Evolutionary conservation across 371 early-diverging fungal species (phyloP), one percentile per base, ranked within the genome.

Genomic region (Rhizopus arrhizus): DNA sequence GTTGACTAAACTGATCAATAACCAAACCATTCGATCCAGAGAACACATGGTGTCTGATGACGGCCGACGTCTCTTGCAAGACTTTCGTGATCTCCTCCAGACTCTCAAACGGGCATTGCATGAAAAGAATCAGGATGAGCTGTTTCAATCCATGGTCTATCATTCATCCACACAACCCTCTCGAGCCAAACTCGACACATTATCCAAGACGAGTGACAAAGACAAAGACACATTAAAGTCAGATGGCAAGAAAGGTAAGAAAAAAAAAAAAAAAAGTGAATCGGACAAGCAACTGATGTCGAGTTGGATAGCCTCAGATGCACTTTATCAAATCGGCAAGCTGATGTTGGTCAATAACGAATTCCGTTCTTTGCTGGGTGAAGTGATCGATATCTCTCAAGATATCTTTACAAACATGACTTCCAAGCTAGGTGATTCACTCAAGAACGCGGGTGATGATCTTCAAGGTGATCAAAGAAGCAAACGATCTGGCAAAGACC

Each of bases 131-230:
- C 65, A 63, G 45, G 82, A 86, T 38, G 86, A 86, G 52, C 61
- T 82, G 15, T 80, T 86, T 50, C 89, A 88, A 54, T 74, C 80
- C 34, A 79, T 86, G 51, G 69, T 84, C 47, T 83, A 82, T 64
- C 86, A 88, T 43, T 50, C 74, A 15, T 41, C 13, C 12, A 28
- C 45, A 9, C 36, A 36, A 9, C 1, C 11, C 11, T 36, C 13
- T 11, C 0, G n/a, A 55, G 56, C 41, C 43, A 28, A 55, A 36
- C 56, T 55, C 32, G 29, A 33, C 16, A n/a, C 43, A 29, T 10
- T 46, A 13, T 11, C 53, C 16, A 56, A 62, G 22, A 47, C 22
- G 22, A 22, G 31, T 13, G 31, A 31, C 45, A 10, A 36, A 12
- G 49, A 55, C 42, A 33, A 50, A 16, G 36, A 33, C 3, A 33